phyloP scores from a whole-genome alignment of 2,329 filamentous ascomycete species.

The Tolypocladium ovalisporum region DNA sequence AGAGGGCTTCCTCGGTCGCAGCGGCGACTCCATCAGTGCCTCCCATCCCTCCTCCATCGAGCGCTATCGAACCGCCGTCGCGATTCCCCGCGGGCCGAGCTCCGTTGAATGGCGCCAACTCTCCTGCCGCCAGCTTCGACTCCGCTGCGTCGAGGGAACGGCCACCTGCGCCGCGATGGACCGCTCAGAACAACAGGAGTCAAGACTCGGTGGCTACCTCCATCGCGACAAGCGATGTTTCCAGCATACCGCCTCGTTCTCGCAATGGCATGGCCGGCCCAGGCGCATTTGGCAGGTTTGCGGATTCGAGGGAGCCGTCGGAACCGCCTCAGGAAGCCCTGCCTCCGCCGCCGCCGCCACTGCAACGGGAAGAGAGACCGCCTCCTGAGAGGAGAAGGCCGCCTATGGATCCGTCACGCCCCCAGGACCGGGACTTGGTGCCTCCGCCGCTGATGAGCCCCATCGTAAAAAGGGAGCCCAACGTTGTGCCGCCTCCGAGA shows the following conservation, averaged over 20 bases:
- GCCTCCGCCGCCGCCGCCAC: conserved; percentile 5
- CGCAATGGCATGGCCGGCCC: conserved; percentile 36
- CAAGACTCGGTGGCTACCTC: conserved; percentile 46
- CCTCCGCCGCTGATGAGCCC: conserved; percentile 48
- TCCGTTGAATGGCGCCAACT: conserved; percentile 29
- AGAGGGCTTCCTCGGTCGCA: conserved; percentile 6
- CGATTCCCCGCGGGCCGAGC: conserved; percentile 20
- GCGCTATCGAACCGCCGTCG: conserved; percentile 12
- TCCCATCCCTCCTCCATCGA: conserved; percentile 6
- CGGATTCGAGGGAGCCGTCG: conserved; percentile 8
- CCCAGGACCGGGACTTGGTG: conserved; percentile 43
- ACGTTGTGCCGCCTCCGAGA: conserved; percentile 37
- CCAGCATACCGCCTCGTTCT: conserved; percentile 39
- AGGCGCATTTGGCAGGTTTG: conserved; percentile 26
- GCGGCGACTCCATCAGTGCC: conserved; percentile 7
- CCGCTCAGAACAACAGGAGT: conserved; percentile 41
- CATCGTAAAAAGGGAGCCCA: conserved; percentile 30
- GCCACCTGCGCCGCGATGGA: conserved; percentile 31
- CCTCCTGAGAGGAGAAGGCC: conserved; percentile 55
- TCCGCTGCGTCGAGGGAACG: conserved; percentile 28
- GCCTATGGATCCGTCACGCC: conserved; percentile 51
- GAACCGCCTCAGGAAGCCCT: conserved; percentile 7
- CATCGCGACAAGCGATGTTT: conserved; percentile 31
- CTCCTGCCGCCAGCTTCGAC: conserved; percentile 42
- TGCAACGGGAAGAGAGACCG: conserved; percentile 28